phyloP scores from a whole-genome alignment of 345 rosid species.

The Triadica sebifera region DNA sequence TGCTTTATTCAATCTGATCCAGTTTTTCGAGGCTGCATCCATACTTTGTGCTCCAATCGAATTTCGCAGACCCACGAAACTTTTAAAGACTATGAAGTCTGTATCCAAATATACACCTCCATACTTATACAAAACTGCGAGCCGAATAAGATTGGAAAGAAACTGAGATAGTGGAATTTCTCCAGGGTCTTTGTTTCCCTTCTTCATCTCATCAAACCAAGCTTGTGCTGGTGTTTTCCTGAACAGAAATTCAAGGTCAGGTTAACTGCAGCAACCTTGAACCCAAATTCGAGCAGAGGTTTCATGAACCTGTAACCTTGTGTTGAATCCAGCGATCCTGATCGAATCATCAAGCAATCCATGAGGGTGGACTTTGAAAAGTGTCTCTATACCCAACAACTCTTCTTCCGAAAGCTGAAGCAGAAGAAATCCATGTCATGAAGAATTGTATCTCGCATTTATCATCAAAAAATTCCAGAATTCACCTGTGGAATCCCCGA shows the following conservation, averaged over 20 bases:
- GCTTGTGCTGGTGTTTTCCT: conserved; percentile 62
- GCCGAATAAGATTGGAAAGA: conserved; percentile 67
- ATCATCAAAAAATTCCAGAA: conserved; percentile 44
- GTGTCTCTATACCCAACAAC: conserved; percentile 54
- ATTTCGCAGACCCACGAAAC: conserved; percentile 49
- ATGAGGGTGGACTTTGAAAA: conserved; percentile 58
- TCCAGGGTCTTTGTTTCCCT: conserved; percentile 68
- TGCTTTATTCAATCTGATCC: conserved; percentile 82
- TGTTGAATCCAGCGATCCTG: conserved; percentile 58
- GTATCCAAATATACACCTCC: conserved; percentile 82
- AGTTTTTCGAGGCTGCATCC: conserved; percentile 41
- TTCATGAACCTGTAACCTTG: conserved; percentile 50
- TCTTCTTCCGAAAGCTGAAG: conserved; percentile 42
- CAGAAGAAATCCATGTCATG: conserved; percentile 87
- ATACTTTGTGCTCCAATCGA: conserved; percentile 75
- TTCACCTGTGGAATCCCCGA: conserved; percentile 47
- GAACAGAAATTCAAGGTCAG: conserved; percentile 53
- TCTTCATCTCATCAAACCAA: conserved; percentile 61
- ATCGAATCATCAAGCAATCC: conserved; percentile 69
- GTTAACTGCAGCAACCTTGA: conserved; percentile 50
- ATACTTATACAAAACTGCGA: conserved; percentile 61
- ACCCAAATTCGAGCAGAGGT: conserved; percentile 50
- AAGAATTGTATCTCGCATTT: conserved; percentile 58
- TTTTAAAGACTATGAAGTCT: conserved; percentile 62
- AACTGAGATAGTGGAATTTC: conserved; percentile 68